These are phyloP conservation scores for Solanum bukasovii DNA, from an alignment of 257 asterid species.

Conservation along the genomic window DNA sequence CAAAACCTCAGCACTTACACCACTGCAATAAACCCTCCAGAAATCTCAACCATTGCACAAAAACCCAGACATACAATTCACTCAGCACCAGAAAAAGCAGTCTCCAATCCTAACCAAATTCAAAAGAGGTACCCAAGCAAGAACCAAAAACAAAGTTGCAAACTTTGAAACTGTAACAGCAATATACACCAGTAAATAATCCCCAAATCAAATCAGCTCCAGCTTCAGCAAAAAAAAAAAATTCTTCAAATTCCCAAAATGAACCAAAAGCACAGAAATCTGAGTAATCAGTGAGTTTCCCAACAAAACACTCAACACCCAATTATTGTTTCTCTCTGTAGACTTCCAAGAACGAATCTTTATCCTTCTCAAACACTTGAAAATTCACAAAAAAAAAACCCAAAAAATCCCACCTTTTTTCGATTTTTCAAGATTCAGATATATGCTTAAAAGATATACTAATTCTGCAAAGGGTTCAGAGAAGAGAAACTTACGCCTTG, in stretches of 20 bases:
- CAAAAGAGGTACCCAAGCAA: not conserved
- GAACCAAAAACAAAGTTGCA: not conserved
- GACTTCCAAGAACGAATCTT: not conserved
- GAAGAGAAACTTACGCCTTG: not conserved
- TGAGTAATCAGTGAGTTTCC: not conserved
- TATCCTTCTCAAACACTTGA: not conserved
- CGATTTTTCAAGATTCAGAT: not conserved
- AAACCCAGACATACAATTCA: not conserved
- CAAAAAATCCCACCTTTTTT: not conserved
- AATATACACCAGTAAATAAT: not conserved
- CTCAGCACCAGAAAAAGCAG: not conserved
- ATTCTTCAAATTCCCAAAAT: not conserved
- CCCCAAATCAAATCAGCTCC: not conserved
- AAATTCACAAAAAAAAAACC: not conserved
- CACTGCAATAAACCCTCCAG: not conserved
- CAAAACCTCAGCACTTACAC: not conserved
- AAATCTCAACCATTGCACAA: not conserved
- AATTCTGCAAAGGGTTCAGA: not conserved
- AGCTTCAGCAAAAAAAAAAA: not conserved
- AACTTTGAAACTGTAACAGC: not conserved
- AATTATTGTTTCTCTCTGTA: not conserved
- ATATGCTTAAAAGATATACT: not conserved
- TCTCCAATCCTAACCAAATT: not conserved
- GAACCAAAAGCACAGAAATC: not conserved
- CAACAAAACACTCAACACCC: not conserved